Evolutionary conservation across 2,329 filamentous ascomycete species (phyloP), one percentile per base, ranked within the genome.

Genomic region (Madurella fahalii): DNA sequence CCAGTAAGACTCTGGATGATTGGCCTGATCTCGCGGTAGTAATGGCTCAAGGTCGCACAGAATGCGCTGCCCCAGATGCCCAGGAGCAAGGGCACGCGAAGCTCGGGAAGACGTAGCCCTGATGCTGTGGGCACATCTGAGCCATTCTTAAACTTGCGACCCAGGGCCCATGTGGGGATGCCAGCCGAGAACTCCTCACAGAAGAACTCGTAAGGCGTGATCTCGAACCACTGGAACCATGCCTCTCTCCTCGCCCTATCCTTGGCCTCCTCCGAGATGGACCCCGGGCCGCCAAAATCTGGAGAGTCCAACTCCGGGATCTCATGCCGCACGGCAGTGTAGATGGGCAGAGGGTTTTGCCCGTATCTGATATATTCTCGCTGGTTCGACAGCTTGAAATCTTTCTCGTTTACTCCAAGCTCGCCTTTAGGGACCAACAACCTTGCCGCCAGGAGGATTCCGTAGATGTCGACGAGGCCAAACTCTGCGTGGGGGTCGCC

Each of bases 201-300:
- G 70, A 94, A 96, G 68, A 96, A 87, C 68, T 97, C 93, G 66
- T 95, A 96, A 0, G 93, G 93, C 0, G 90, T 95, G 64, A 93
- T 87, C 66, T 99, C 94, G 63, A 94, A 96, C 93, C 94, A 97
- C 65, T 99, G 93, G 64, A 97, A 99, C 89, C 92, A 97, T 2
- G 90, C 80, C 65, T 95, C 87, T 56, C 79, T 77, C 65, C 73
- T 83, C 11, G 80, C 75, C 48, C 74, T 69, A 60, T 77, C 74
- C 61, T 83, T 81, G 0, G 74, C 77, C 17, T 72, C 70, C 56
- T 85, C 78, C 1, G 76, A 72, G 45, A 65, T 67, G 15, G 57
- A 59, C 2, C 59, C 66, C 51, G 62, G 66, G 5, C 63, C 66
- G 58, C 69, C 72, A 37, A 71, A 71, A 8, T 61, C 63, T 1